Evolutionary conservation across 495 filamentous ascomycete species (phyloP).

Genomic region (Neurospora sp.): DNA sequence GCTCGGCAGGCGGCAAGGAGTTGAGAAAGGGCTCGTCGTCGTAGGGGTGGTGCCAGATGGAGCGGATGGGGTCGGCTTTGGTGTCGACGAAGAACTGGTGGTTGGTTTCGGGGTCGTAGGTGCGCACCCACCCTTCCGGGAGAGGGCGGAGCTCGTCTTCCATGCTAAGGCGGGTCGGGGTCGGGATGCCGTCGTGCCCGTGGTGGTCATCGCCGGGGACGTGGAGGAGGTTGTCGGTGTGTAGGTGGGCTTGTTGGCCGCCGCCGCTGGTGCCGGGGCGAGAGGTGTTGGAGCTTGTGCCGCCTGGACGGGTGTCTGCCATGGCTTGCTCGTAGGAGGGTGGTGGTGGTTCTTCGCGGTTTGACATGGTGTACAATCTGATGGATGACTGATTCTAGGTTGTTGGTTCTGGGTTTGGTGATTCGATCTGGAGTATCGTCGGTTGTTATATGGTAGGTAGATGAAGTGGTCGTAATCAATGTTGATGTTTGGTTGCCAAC

Average conservation of each 20-base stretch:
- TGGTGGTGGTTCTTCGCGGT: slow-evolving; percentile 3
- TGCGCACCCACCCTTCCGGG: slow-evolving; percentile 19
- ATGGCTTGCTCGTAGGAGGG: slow-evolving; percentile 14
- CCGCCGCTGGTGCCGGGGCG: background rate
- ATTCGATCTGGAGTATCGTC: background rate
- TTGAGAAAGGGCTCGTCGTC: slow-evolving; percentile 17
- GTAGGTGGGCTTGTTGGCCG: background rate
- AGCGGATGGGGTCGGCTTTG: slow-evolving; percentile 10
- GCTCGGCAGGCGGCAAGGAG: slow-evolving; percentile 5
- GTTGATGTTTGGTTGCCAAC: background rate
- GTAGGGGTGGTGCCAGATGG: slow-evolving; percentile 25
- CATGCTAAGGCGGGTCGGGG: slow-evolving; percentile 19
- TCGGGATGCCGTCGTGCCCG: slow-evolving; percentile 16
- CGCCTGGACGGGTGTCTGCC: background rate
- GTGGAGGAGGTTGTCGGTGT: background rate
- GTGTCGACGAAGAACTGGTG: slow-evolving; percentile 29
- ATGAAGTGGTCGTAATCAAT: background rate
- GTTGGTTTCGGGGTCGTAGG: slow-evolving; percentile 16
- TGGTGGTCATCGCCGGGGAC: background rate
- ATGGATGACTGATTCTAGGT: background rate
- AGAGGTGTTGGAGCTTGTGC: background rate
- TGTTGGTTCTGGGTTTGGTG: background rate
- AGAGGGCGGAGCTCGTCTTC: slow-evolving; percentile 24
- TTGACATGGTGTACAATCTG: slow-evolving; percentile 1
- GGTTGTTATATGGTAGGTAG: background rate